Evolutionary conservation across 805 yeast genomes (phyloP).

Genomic region (Diddensiella transvaalensis): DNA sequence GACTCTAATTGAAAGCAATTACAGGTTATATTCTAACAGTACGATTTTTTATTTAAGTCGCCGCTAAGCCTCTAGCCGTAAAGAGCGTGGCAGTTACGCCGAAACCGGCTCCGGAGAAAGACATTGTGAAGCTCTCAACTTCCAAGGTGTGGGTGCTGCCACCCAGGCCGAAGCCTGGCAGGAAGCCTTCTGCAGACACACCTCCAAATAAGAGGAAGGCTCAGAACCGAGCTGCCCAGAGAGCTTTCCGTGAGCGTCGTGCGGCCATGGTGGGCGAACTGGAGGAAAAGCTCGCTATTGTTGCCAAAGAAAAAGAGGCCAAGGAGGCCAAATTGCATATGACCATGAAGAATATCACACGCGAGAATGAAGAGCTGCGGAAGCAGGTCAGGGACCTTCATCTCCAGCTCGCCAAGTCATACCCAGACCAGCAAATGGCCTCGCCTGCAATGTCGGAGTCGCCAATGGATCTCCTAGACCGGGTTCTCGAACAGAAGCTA

Average conservation of each 20-base stretch:
- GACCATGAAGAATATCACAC: constrained; percentile 24
- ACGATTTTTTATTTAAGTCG: too few relatives aligned
- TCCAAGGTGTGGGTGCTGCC: constrained; percentile 82
- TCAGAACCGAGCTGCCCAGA: constrained; percentile 89
- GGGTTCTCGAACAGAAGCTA: constrained; percentile 34
- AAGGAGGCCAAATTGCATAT: constrained; percentile 35
- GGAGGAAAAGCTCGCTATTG: constrained; percentile 62
- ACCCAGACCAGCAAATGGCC: constrained; percentile 39
- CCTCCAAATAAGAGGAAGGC: constrained; percentile 86
- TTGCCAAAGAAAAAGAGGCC: constrained; percentile 63
- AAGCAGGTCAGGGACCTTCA: constrained; percentile 33
- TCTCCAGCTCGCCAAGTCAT: constrained; percentile 5
- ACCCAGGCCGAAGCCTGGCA: constrained; percentile 68
- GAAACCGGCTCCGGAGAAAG: background rate
- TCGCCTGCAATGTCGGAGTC: constrained; percentile 48
- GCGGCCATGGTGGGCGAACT: constrained; percentile 78
- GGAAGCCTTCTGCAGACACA: constrained; percentile 65
- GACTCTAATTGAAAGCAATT: too few relatives aligned
- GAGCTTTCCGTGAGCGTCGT: constrained; percentile 84
- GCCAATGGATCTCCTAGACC: constrained; percentile 31
- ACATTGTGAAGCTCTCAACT: constrained; percentile 34
- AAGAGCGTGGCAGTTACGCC: background rate
- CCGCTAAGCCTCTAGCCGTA: background rate
- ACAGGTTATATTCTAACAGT: too few relatives aligned
- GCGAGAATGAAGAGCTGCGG: constrained; percentile 37